These are phyloP conservation scores for Paraphysoderma sedebokerense DNA, from an alignment of 371 early-diverging fungal genomes.

Conservation along the genomic window DNA sequence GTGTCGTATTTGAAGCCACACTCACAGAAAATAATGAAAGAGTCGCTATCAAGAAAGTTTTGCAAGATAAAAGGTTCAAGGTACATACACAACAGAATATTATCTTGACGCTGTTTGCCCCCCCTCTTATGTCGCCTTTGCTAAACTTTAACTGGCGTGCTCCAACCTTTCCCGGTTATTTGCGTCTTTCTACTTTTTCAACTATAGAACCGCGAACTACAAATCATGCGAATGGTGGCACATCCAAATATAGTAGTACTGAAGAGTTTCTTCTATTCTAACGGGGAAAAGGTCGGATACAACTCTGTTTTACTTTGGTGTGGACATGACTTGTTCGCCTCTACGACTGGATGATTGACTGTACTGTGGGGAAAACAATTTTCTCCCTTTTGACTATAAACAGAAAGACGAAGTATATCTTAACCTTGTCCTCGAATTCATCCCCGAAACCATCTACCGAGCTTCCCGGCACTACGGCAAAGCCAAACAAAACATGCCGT, in stretches of 20 bases:
- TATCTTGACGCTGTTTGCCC: neutral
- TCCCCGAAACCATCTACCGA: conserved; percentile 86
- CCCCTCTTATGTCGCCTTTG: neutral
- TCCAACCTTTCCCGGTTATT: neutral
- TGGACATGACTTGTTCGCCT: no score
- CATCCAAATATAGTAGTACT: conserved; percentile 80
- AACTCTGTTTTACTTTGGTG: no score
- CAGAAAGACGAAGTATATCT: conserved; percentile 81
- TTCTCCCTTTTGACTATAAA: conserved; percentile 1
- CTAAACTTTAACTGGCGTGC: neutral
- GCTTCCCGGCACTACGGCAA: conserved; percentile 72
- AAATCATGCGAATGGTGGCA: conserved; percentile 78
- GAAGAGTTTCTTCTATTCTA: conserved; percentile 74
- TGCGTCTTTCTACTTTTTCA: neutral
- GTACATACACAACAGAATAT: conserved; percentile 25
- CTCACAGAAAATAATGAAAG: conserved; percentile 56
- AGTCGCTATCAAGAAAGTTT: conserved; percentile 87
- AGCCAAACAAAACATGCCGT: conserved; percentile 82
- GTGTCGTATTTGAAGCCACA: conserved; percentile 89
- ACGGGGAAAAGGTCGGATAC: conserved; percentile 45
- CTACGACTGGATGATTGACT: conserved; percentile 4
- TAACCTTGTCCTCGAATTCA: conserved; percentile 79
- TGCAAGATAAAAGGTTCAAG: conserved; percentile 93
- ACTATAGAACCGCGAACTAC: conserved; percentile 78
- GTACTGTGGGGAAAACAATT: conserved; percentile 2